Evolutionary conservation across 2,329 filamentous ascomycete genomes (phyloP).

Genomic region (Claviceps africana): DNA sequence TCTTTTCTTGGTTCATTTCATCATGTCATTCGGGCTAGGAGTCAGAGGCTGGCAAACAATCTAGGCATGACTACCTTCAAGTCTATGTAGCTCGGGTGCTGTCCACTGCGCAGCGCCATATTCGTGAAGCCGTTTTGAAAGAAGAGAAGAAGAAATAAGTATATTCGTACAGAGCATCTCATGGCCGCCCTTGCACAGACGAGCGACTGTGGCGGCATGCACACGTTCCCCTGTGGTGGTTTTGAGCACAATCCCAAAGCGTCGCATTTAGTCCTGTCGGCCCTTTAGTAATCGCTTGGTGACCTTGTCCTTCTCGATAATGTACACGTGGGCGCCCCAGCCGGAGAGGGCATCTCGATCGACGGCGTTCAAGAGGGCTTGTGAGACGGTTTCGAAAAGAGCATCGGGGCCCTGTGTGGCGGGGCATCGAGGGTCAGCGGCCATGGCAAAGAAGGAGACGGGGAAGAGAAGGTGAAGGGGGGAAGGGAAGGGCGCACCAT

Average conservation of each 20-base stretch:
- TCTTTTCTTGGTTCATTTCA: no score
- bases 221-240: slow-evolving; percentile 2
- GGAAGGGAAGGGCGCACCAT: slow-evolving; percentile 44
- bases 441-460: no score
- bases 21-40: no score
- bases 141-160: neutral
- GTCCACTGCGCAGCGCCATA: neutral
- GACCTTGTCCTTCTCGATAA: slow-evolving; percentile 99
- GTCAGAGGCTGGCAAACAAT: no score
- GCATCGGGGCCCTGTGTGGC: slow-evolving; percentile 65
- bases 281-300: slow-evolving; percentile 98
- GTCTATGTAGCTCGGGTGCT: no score
- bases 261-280: slow-evolving; percentile 73
- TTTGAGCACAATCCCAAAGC: no score
- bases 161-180: slow-evolving; percentile 5
- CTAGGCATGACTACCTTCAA: no score
- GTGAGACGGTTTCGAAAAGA: slow-evolving; percentile 95
- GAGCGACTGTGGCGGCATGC: neutral
- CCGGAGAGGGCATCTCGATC: slow-evolving; percentile 93
- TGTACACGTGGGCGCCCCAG: slow-evolving; percentile 98
- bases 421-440: neutral
- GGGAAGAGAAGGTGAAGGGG: no score
- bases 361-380: slow-evolving; percentile 86
- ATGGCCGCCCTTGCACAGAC: neutral
- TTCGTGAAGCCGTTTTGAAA: slow-evolving; percentile 6